Evolutionary conservation across 768 basidiomycete species (phyloP), one percentile per base, ranked within the genome.

Genomic region (Trametes meyenii): DNA sequence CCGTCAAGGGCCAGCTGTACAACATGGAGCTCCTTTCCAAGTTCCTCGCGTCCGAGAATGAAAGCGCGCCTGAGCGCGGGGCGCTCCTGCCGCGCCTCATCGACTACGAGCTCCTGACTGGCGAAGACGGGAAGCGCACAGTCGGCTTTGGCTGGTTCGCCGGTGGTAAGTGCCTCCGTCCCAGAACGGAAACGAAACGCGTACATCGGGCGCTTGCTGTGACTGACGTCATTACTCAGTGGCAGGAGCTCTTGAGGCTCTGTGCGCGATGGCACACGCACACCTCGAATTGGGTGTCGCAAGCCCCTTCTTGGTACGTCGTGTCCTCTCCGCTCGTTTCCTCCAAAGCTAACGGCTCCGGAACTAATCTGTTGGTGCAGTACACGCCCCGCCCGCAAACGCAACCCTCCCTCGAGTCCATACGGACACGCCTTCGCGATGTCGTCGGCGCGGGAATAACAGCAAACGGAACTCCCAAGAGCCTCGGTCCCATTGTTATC

Each of bases 121-220:
- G 76, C 23, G 62, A 71, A 5, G 75, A 77, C 24, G 90, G 88
- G 3, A 89, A 89, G 71, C 78, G 95, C 21, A 90, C 89, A 0
- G 92, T 95, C 17, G 94, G 88, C 0, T 96, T 97, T 76, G 95
- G 94, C 0, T 94, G 88, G 87, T 93, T 89, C 67, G 95, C 95
- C 0, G 95, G 95, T 73, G 89, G 92, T 92, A 60, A 52, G 84
- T 50, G 10, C 23, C n/a, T 39, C 12, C n/a, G 26, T 23, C 38
- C 35, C 38, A 17, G 11, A 42, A 21, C 49, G 16, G 19, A 13
- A 21, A 12, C 29, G 29, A 33, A 3, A 33, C 29, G 29, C 29
- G 8, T 19, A 40, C n/a, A 14, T n/a, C 39, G n/a, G 33, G 29
- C 29, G 26, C 29, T 14, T 39, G 4, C 21, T 3, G 17, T 13